These are phyloP conservation scores for Polymyxa betae DNA, from an alignment of 208 protist genomes.

Conservation along the genomic window DNA sequence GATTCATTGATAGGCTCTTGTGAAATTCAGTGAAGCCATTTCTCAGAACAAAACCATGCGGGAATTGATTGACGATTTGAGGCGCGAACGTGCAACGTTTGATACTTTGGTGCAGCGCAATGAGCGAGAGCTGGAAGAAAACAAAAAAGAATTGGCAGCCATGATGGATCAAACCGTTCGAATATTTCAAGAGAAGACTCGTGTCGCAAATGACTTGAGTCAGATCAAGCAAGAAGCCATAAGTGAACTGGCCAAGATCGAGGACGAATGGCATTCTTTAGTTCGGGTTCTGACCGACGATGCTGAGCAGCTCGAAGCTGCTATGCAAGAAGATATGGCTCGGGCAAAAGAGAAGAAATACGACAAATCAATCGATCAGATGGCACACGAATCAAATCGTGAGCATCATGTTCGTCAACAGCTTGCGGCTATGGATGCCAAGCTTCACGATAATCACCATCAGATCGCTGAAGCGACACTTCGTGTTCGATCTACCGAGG, in stretches of 20 bases:
- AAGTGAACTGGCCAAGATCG: neutral
- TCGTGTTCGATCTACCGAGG: neutral
- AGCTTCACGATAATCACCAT: neutral
- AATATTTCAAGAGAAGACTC: neutral
- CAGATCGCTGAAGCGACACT: neutral
- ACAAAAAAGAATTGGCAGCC: neutral
- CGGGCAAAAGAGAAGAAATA: neutral
- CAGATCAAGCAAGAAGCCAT: neutral
- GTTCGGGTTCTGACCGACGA: neutral
- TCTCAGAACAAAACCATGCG: conserved; percentile 48
- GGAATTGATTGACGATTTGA: conserved; percentile 25
- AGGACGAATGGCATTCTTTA: neutral
- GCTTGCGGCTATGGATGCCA: neutral
- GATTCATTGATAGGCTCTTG: neutral
- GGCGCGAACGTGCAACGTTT: conserved; percentile 17
- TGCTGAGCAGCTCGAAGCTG: neutral
- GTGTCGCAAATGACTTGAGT: neutral
- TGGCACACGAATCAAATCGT: neutral
- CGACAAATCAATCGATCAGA: neutral
- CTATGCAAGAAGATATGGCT: neutral
- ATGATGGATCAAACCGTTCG: conserved; percentile 18
- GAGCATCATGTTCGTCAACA: neutral
- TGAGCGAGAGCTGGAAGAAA: conserved; percentile 41
- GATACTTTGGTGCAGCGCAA: conserved; percentile 23
- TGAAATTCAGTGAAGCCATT: conserved; percentile 44